Percentiles rank a stretch among this genome's conserved stretches.
These are phyloP conservation scores for Pseudognaphalium luteoalbum DNA, from an alignment of 129 eudicot species.

Conservation along the genomic window DNA sequence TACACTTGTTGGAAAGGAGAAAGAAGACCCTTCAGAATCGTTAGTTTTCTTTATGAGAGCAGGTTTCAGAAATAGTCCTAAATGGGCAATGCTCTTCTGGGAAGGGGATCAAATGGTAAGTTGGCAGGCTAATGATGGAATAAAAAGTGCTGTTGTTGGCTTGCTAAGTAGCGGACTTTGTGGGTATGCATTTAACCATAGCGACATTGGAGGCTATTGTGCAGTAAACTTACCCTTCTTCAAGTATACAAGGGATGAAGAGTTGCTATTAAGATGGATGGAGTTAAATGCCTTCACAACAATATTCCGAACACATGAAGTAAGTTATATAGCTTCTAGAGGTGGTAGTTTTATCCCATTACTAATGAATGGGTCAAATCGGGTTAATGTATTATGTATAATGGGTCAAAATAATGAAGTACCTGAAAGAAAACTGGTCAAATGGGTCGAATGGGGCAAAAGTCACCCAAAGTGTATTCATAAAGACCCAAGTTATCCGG, in stretches of 20 bases:
- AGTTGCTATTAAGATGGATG: conserved; percentile 93
- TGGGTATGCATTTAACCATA: conserved; percentile 91
- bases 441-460: background rate
- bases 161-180: conserved; percentile 85
- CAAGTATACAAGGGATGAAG: conserved; percentile 86
- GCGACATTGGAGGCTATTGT: conserved; percentile 98
- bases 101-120: conserved; percentile 99
- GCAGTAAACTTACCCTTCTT: conserved; percentile 79
- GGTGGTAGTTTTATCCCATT: background rate
- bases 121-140: conserved; percentile 96
- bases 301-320: conserved; percentile 94
- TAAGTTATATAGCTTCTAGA: conserved; percentile 36
- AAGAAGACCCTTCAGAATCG: conserved; percentile 62
- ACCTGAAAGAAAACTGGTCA: background rate
- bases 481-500: background rate
- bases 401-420: background rate
- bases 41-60: conserved; percentile 99
- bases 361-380: background rate
- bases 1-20: conserved; percentile 44
- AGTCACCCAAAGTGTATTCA: background rate
- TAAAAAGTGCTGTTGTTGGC: conserved; percentile 92
- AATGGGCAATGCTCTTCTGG: conserved; percentile 98
- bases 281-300: conserved; percentile 92
- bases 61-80: conserved; percentile 87
- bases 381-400: conserved; percentile 9